phyloP scores from a whole-genome alignment of 1,284 basidiomycete species.

The Erythrobasidium hasegawianum region DNA sequence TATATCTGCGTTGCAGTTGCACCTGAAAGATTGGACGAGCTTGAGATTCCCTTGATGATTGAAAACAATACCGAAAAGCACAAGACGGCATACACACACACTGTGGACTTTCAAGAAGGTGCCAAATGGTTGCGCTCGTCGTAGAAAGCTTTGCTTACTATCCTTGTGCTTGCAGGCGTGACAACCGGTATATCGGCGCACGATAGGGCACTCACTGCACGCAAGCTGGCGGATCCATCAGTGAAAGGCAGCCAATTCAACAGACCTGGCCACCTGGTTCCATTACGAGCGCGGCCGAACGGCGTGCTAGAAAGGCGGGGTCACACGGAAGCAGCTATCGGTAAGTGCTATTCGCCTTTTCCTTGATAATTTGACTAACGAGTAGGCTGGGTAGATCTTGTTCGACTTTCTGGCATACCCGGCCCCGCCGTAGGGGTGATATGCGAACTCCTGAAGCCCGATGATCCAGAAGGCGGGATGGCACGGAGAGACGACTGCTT shows the following conservation, averaged over 20 bases:
- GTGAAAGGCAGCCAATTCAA: slow-evolving; percentile 71
- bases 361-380: too few species aligned
- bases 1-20: slow-evolving; percentile 91
- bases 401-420: slow-evolving; percentile 65
- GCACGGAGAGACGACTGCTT: slow-evolving; percentile 90
- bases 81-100: slow-evolving; percentile 94
- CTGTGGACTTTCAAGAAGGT: slow-evolving; percentile 86
- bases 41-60: slow-evolving; percentile 93
- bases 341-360: slow-evolving; percentile 53
- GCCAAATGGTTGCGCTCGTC: slow-evolving; percentile 40
- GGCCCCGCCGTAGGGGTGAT: slow-evolving; percentile 72
- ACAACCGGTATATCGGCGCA: slow-evolving; percentile 96
- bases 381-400: slow-evolving; percentile 82
- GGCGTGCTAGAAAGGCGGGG: slow-evolving; percentile 81
- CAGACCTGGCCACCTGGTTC: slow-evolving; percentile 92
- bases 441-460: slow-evolving; percentile 93
- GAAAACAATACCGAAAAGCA: slow-evolving; percentile 84
- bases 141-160: not conserved
- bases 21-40: slow-evolving; percentile 65
- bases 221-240: slow-evolving; percentile 64
- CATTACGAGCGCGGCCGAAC: slow-evolving; percentile 78
- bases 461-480: slow-evolving; percentile 81
- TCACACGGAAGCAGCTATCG: slow-evolving; percentile 85
- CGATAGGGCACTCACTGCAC: slow-evolving; percentile 82
- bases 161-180: slow-evolving; percentile 61